phyloP scores from a whole-genome alignment of 225 moss, liverwort and hornwort species.

The Physcomitrellopsis africana region DNA sequence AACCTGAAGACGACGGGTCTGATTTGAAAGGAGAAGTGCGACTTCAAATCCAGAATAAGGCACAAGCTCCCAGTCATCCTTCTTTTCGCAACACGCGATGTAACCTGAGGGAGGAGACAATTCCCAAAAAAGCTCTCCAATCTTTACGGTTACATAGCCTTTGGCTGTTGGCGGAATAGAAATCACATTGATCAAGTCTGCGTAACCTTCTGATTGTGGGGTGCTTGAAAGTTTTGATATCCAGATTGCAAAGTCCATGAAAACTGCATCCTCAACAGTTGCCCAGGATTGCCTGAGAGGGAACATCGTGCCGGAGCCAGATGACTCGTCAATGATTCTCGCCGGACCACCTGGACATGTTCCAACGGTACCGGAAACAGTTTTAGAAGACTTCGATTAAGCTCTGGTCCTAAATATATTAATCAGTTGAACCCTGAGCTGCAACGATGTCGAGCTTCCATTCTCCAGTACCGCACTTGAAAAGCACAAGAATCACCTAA shows the following conservation, averaged over 20 bases:
- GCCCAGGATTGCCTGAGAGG: constrained; percentile 5
- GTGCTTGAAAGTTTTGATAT: constrained; percentile 5
- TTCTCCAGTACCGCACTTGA: background rate
- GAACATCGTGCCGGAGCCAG: background rate
- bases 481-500: background rate
- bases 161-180: constrained; percentile 8
- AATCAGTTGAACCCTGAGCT: background rate
- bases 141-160: constrained; percentile 22
- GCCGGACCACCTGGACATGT: constrained; percentile 7
- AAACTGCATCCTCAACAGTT: constrained; percentile 33
- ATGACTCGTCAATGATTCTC: background rate
- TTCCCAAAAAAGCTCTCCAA: constrained; percentile 32
- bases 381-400: background rate
- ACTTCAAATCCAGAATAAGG: constrained; percentile 29
- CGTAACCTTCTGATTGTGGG: constrained; percentile 1
- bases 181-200: constrained; percentile 5
- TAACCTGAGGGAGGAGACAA: constrained; percentile 31
- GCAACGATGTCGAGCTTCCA: background rate
- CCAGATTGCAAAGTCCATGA: constrained; percentile 31
- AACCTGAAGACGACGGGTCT: constrained; percentile 11
- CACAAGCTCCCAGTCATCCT: constrained; percentile 32
- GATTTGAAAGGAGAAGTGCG: constrained; percentile 6
- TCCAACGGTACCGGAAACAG: background rate
- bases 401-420: background rate
- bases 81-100: constrained; percentile 26